phyloP scores from a whole-genome alignment of 2,329 filamentous ascomycete species.

The Trichothecium roseum region DNA sequence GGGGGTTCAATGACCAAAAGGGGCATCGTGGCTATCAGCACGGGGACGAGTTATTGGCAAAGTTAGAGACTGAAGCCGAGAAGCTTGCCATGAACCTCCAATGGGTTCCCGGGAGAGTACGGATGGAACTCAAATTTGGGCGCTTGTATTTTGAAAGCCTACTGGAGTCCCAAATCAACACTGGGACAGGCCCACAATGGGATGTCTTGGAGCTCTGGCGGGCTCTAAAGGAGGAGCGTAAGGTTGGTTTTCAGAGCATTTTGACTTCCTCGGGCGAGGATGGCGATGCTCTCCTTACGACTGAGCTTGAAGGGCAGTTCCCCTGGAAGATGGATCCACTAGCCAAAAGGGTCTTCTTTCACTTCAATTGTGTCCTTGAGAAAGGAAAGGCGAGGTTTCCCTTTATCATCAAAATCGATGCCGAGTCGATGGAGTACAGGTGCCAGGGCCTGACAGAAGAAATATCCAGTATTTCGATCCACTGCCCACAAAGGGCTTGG shows the following conservation, averaged over 20 bases:
- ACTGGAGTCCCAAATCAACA: neutral
- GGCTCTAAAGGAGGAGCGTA: neutral
- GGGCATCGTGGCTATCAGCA: neutral
- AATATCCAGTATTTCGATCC: slow-evolving; percentile 2
- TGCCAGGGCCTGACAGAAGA: neutral
- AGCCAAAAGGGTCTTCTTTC: neutral
- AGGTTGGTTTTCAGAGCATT: slow-evolving; percentile 1
- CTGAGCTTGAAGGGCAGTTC: no score
- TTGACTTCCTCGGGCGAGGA: neutral
- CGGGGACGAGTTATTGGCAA: neutral
- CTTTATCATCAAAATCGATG: slow-evolving; percentile 2
- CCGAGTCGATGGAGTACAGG: neutral
- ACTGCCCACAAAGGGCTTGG: slow-evolving; percentile 5
- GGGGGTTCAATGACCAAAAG: no score
- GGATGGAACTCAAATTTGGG: slow-evolving; percentile 4
- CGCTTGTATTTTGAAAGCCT: slow-evolving; percentile 2
- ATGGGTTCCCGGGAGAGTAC: slow-evolving; percentile 1
- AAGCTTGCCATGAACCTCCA: neutral
- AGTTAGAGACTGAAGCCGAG: neutral
- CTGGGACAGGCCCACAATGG: neutral
- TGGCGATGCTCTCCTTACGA: neutral
- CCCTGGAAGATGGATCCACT: neutral
- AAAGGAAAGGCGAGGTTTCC: neutral
- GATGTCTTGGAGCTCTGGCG: neutral
- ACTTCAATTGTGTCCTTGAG: neutral